phyloP scores from a whole-genome alignment of 805 yeast genomes.

The Candida xiaguanensis region DNA sequence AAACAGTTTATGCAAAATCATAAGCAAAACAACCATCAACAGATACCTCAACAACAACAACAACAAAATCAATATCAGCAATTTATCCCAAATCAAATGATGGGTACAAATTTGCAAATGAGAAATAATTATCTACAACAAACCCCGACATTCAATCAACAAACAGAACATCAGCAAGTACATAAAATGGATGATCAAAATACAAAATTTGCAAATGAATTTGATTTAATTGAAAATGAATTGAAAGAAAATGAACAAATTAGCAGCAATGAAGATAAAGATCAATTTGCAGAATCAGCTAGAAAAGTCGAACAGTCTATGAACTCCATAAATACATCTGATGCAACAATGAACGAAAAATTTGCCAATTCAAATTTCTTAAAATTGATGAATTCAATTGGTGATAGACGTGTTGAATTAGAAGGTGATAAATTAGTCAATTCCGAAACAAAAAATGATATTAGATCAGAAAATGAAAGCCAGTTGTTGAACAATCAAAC shows the following conservation, averaged over 20 bases:
- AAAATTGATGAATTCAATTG: constrained; percentile 37
- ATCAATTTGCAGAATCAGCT: constrained; percentile 39
- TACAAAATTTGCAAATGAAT: constrained; percentile 23
- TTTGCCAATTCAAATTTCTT: constrained; percentile 34
- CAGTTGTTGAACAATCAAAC: background rate
- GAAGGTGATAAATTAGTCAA: constrained; percentile 39
- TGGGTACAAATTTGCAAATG: background rate
- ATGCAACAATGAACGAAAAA: constrained; percentile 24
- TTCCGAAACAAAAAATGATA: constrained; percentile 30
- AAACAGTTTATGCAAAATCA: constrained; percentile 11
- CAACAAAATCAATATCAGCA: constrained; percentile 9
- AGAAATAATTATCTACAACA: constrained; percentile 3
- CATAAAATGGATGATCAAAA: constrained; percentile 21
- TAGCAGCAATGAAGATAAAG: constrained; percentile 23
- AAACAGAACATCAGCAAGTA: constrained; percentile 25
- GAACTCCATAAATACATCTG: constrained; percentile 8
- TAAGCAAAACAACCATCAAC: constrained; percentile 10
- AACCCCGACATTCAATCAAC: constrained; percentile 12
- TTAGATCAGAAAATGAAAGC: constrained; percentile 12
- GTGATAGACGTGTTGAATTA: constrained; percentile 34
- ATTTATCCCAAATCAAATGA: background rate
- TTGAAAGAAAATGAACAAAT: constrained; percentile 14
- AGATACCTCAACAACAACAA: constrained; percentile 11
- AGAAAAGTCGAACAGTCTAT: constrained; percentile 29
- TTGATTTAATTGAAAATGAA: constrained; percentile 31